Base-by-base conservation (phyloP, 2,329 filamentous ascomycete species). In the Elsinoe batatas region DNA sequence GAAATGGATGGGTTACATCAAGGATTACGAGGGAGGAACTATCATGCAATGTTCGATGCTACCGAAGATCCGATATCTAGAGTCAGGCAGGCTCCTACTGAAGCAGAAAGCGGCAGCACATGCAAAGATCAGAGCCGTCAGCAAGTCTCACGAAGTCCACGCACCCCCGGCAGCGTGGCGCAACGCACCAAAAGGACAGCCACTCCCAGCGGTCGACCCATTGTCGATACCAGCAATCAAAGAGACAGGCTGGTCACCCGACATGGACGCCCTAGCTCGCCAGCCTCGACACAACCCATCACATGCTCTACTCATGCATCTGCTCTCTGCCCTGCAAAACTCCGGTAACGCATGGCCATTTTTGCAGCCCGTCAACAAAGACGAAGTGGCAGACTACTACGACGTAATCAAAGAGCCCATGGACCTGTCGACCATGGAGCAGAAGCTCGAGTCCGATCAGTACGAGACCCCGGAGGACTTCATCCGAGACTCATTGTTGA, bases 41-140 rank as follows among this genome's bases (percentile, higher is more conserved):
- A 95, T 98, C 59, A 98, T 98, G 93, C 93, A 98, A 73, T 98
- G 93, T 67, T 89, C 87, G 53, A 97, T 98, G 93, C 79, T 98
- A 17, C 91, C 91, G 6, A 87, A 87, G 60, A 89, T 97, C 55
- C 87, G 93, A 50, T 98, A 98, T 71, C 83, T 98, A 5, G 91
- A 98, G 70, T 82, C 84, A 65, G 87, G 89, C 2, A 85, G 91
- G 60, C 95, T 98, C 89, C 79, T 98, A 1, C 80, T 95, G 47
- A 97, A 98, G 74, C 93, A 98, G 69, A 97, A 96, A 69, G 93
- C 96, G 69, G 87, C 85, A 54, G 90, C 97, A 2, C 85, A 91
- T 64, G 91, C 91, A 60, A 98, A 98, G 74, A 96, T 97, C 61
- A 84, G 90, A 51, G 88, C 90, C 10, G 91, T 93, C 62, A 91